Percentiles rank a stretch among this genome's conserved stretches.
Conservation (phyloP, 2,329 filamentous ascomycete species). For the Colletotrichum tropicale region DNA sequence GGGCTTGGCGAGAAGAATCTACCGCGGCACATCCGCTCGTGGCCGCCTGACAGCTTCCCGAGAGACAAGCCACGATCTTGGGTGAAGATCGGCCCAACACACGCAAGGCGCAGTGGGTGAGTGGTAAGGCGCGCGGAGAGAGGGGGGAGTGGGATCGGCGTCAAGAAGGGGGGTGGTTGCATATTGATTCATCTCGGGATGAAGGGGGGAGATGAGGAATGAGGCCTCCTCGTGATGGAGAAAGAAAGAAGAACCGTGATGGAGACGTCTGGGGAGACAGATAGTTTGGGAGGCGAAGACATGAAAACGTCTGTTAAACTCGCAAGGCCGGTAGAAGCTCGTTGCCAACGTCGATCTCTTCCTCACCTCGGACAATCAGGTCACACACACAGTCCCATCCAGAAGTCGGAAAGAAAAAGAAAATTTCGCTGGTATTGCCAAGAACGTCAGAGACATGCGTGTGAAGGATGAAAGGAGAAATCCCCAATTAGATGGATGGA, state of each 20-base stretch:
- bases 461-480: background rate
- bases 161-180: background rate
- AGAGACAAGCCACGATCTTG: background rate
- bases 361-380: background rate
- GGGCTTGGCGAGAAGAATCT: background rate
- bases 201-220: background rate
- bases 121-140: background rate
- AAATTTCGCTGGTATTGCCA: background rate
- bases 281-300: background rate
- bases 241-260: background rate
- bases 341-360: background rate
- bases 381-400: background rate
- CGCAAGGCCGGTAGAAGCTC: background rate
- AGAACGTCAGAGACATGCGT: background rate
- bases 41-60: background rate
- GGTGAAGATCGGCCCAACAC: background rate
- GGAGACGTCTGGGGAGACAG: background rate
- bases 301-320: background rate
- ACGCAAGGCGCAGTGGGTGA: background rate
- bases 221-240: background rate
- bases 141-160: background rate
- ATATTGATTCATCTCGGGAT: background rate
- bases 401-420: background rate
- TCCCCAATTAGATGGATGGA: background rate
- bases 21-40: background rate